Conservation (phyloP, 2,329 filamentous ascomycete species). For the Cladobotryum protrusum region DNA sequence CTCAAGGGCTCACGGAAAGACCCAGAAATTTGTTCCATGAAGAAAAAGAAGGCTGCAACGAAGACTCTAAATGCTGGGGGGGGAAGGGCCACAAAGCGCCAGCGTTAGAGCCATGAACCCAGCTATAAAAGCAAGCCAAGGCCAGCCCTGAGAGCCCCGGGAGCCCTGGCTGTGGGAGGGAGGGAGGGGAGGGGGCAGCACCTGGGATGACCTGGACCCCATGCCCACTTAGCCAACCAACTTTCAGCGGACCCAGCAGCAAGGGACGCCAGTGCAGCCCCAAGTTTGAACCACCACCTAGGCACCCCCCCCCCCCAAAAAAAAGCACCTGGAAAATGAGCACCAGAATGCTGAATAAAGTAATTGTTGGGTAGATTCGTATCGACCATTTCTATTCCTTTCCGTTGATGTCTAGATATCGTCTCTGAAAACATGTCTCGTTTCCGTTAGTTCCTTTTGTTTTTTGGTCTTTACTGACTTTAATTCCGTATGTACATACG, state of each 20-base stretch:
- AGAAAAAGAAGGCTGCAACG: constrained; percentile 13
- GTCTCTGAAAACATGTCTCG: too few species aligned
- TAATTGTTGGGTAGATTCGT: too few species aligned
- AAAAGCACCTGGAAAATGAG: too few species aligned
- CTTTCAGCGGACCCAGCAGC: neutral
- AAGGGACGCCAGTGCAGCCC: neutral
- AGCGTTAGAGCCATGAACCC: constrained; percentile 1
- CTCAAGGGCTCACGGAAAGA: constrained; percentile 4
- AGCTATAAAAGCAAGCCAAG: constrained; percentile 1
- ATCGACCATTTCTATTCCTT: too few species aligned
- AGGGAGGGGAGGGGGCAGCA: neutral
- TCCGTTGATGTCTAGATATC: too few species aligned
- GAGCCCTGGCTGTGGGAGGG: too few species aligned
- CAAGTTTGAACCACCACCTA: too few species aligned
- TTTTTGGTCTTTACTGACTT: neutral
- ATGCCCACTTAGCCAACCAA: neutral
- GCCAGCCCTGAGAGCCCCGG: too few species aligned
- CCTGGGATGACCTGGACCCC: neutral
- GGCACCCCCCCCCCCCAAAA: too few species aligned
- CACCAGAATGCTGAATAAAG: too few species aligned
- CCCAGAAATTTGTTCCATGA: constrained; percentile 9
- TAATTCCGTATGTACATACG: too few species aligned
- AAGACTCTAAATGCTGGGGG: constrained; percentile 1
- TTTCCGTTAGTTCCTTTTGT: neutral
- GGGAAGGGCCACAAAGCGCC: neutral